Evolutionary conservation across 2,329 filamentous ascomycete species (phyloP).

Genomic region (Claviceps arundinis): DNA sequence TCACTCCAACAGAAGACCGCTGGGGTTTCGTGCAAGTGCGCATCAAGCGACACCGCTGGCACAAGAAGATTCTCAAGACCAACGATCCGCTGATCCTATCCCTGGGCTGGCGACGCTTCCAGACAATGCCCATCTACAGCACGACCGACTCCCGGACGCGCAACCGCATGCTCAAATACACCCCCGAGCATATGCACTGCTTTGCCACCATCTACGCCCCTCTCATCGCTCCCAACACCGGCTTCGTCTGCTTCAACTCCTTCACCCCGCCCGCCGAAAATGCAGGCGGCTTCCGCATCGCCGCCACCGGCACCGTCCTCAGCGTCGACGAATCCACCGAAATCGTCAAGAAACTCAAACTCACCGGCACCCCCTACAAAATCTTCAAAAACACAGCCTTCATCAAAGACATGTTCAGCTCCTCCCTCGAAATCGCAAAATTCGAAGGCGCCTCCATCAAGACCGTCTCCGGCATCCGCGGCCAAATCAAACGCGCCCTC

Average conservation of each 20-base stretch:
- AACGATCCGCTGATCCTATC: conserved; percentile 97
- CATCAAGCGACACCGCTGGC: conserved; percentile 96
- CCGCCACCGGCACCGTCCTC: conserved; percentile 84
- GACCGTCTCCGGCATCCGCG: conserved; percentile 88
- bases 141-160: conserved; percentile 86
- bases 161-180: conserved; percentile 98
- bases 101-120: conserved; percentile 90
- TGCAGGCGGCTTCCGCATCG: conserved; percentile 73
- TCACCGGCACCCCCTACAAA: conserved; percentile 87
- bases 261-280: conserved; percentile 57
- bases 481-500: conserved; percentile 92
- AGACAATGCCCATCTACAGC: conserved; percentile 83
- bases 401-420: conserved; percentile 96
- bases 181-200: conserved; percentile 98
- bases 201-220: conserved; percentile 93
- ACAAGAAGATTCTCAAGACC: conserved; percentile 97
- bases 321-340: conserved; percentile 92
- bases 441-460: conserved; percentile 94
- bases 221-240: conserved; percentile 86
- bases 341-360: conserved; percentile 98
- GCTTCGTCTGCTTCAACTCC: conserved; percentile 86
- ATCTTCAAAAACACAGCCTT: conserved; percentile 99
- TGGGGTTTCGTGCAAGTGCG: conserved; percentile 92
- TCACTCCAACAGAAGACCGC: conserved; percentile 84
- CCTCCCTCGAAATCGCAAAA: conserved; percentile 86